Conservation (phyloP, 257 asterid species). For the Nyctanthes arbortristis region DNA sequence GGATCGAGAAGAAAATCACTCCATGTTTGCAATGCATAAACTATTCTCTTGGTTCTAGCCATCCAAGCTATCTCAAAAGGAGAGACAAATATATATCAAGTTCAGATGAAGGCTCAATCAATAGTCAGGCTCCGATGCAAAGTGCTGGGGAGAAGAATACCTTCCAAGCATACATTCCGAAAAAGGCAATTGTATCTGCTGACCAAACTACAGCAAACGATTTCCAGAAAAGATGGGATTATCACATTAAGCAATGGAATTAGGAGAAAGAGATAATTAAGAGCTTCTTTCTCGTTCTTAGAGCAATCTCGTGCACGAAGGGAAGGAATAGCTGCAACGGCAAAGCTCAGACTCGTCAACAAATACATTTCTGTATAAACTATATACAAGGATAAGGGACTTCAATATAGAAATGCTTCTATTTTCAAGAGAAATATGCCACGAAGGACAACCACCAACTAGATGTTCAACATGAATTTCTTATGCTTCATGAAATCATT, state of each 20-base stretch:
- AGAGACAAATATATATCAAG: not conserved
- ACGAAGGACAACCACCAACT: too few species aligned
- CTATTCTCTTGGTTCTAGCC: slow-evolving; percentile 47
- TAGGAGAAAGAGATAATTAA: slow-evolving; percentile 81
- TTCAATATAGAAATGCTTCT: not conserved
- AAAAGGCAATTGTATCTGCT: slow-evolving; percentile 70
- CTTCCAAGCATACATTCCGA: slow-evolving; percentile 99
- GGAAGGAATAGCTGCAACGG: slow-evolving; percentile 83
- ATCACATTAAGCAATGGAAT: slow-evolving; percentile 73
- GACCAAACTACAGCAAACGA: slow-evolving; percentile 98
- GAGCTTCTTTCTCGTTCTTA: slow-evolving; percentile 94
- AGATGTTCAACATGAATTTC: too few species aligned
- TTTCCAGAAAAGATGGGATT: slow-evolving; percentile 86
- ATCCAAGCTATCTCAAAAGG: slow-evolving; percentile 38
- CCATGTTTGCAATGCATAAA: not conserved
- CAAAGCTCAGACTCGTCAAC: slow-evolving; percentile 5
- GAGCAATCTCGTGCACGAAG: slow-evolving; percentile 98
- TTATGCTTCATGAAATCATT: not conserved
- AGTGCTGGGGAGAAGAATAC: slow-evolving; percentile 27
- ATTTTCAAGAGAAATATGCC: not conserved
- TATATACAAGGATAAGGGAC: not conserved
- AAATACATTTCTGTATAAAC: not conserved
- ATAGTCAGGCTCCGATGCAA: not conserved
- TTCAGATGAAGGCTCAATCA: slow-evolving; percentile 7
- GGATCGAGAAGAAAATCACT: slow-evolving; percentile 5